Conservation (phyloP, 805 yeast species). For the Komagataella mondaviorum region DNA sequence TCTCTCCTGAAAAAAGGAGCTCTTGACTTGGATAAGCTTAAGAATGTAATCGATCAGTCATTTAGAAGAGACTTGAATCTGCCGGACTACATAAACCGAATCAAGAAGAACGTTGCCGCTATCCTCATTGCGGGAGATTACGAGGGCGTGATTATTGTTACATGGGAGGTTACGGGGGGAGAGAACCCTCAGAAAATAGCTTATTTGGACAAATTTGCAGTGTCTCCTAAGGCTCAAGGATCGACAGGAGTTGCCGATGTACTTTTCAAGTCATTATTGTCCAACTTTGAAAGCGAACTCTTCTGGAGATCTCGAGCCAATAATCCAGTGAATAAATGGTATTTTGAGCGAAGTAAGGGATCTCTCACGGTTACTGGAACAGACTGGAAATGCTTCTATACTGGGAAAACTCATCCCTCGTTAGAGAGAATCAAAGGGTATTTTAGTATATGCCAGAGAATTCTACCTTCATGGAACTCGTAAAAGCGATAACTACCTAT, state of each 20-base stretch:
- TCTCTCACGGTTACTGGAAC: constrained; percentile 32
- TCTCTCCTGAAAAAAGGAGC: constrained; percentile 21
- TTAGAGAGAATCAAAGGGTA: constrained; percentile 30
- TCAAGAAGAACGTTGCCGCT: constrained; percentile 56
- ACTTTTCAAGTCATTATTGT: constrained; percentile 67
- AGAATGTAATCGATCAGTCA: constrained; percentile 59
- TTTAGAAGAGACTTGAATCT: constrained; percentile 59
- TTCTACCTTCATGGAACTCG: constrained; percentile 38
- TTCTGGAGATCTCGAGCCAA: constrained; percentile 81
- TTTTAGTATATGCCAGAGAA: constrained; percentile 36
- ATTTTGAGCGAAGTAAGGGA: constrained; percentile 81
- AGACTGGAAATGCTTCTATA: constrained; percentile 26
- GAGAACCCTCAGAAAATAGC: constrained; percentile 30
- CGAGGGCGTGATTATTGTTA: constrained; percentile 88
- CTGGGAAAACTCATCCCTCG: constrained; percentile 19
- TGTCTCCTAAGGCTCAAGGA: constrained; percentile 72
- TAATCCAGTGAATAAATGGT: constrained; percentile 96
- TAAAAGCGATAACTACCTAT: not conserved
- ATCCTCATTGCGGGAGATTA: constrained; percentile 85
- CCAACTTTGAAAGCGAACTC: constrained; percentile 55
- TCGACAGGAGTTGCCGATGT: constrained; percentile 90
- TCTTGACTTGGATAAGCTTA: constrained; percentile 44
- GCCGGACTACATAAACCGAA: constrained; percentile 51
- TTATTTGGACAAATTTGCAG: constrained; percentile 91
- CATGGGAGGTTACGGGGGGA: constrained; percentile 44